Percentiles rank a stretch among this genome's conserved stretches.
These are phyloP conservation scores for Erodium chrysanthum DNA, from an alignment of 441 rosid species.

Conservation along the genomic window DNA sequence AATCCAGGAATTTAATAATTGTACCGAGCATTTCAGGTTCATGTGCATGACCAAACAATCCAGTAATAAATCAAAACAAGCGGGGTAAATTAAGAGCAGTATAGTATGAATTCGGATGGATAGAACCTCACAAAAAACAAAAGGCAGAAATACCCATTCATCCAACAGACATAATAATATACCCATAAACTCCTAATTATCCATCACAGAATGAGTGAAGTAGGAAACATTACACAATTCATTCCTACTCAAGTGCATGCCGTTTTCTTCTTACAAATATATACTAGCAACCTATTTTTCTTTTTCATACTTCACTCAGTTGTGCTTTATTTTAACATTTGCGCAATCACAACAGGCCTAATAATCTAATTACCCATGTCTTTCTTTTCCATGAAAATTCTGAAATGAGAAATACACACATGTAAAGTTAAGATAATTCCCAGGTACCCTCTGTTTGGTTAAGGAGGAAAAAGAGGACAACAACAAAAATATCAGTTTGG, in stretches of 20 bases:
- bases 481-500: background rate
- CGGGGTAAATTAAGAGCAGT: background rate
- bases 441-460: background rate
- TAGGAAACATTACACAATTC: background rate
- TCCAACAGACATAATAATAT: slow-evolving; percentile 1
- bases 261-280: background rate
- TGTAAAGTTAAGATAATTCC: background rate
- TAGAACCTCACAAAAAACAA: background rate
- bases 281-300: background rate
- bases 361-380: background rate
- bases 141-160: background rate
- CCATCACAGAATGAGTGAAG: background rate
- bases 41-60: background rate
- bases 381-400: background rate
- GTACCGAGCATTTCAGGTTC: background rate
- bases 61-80: background rate
- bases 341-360: background rate
- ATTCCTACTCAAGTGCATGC: background rate
- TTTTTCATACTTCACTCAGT: background rate
- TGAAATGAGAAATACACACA: background rate
- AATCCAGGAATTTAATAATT: background rate
- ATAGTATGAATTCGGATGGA: background rate
- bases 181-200: background rate
- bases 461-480: too few relatives aligned
- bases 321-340: background rate